Conservation (phyloP, 1,139 yeast genomes). For the Wickerhamomyces sp. region DNA sequence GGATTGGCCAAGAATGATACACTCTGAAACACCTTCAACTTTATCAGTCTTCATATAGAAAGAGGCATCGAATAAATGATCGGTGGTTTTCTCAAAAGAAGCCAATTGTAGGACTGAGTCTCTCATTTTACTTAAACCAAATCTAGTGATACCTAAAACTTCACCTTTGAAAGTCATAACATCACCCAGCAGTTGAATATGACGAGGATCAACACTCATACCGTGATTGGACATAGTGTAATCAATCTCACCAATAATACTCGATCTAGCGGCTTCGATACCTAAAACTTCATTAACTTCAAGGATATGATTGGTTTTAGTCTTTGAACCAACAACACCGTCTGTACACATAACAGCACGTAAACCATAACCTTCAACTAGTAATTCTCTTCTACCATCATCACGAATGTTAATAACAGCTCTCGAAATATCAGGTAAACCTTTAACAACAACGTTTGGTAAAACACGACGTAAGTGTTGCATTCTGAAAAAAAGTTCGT, state of each 20-base stretch:
- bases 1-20: constrained; percentile 95
- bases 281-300: constrained; percentile 91
- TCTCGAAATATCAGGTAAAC: constrained; percentile 83
- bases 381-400: constrained; percentile 76
- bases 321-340: constrained; percentile 87
- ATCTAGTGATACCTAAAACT: constrained; percentile 94
- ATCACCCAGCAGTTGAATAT: constrained; percentile 93
- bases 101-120: constrained; percentile 96
- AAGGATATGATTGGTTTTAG: constrained; percentile 85
- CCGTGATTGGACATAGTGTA: constrained; percentile 99
- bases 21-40: constrained; percentile 97
- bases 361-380: constrained; percentile 97
- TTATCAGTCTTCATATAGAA: constrained; percentile 94
- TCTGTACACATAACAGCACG: constrained; percentile 97
- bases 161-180: constrained; percentile 99
- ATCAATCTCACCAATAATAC: constrained; percentile 91
- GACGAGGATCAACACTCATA: constrained; percentile 99
- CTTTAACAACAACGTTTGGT: constrained; percentile 88
- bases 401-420: constrained; percentile 94
- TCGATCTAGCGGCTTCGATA: constrained; percentile 94
- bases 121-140: constrained; percentile 97
- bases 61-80: constrained; percentile 96
- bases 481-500: constrained; percentile 79
- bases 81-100: constrained; percentile 96
- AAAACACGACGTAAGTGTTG: constrained; percentile 82